phyloP scores from a whole-genome alignment of 2,329 filamentous ascomycete genomes.

The Geosmithia morbida region DNA sequence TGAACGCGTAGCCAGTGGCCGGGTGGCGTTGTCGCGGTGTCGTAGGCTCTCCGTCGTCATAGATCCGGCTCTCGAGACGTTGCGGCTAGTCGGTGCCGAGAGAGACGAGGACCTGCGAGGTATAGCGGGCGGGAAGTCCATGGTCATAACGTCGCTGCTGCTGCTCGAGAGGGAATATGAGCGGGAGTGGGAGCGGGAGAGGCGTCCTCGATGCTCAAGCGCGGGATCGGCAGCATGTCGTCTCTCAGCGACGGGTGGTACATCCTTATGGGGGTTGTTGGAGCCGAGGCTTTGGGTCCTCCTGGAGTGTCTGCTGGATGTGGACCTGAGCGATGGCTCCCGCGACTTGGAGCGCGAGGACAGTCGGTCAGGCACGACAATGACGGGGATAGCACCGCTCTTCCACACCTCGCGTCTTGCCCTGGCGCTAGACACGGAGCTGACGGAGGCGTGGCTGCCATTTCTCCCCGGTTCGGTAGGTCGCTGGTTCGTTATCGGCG shows the following conservation, averaged over 20 bases:
- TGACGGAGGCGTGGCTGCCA: constrained; percentile 34
- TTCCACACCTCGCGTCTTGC: constrained; percentile 45
- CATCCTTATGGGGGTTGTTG: constrained; percentile 20
- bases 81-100: constrained; percentile 47
- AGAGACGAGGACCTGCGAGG: constrained; percentile 44
- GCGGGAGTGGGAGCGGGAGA: constrained; percentile 27
- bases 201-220: constrained; percentile 25
- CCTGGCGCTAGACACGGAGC: constrained; percentile 35
- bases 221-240: constrained; percentile 14
- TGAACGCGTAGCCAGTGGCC: too few relatives aligned
- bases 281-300: constrained; percentile 38
- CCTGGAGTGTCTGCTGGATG: constrained; percentile 42
- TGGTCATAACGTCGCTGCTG: constrained; percentile 37
- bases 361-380: constrained; percentile 43
- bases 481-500: constrained; percentile 4
- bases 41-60: constrained; percentile 43
- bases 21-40: constrained; percentile 26
- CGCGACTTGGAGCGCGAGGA: constrained; percentile 38
- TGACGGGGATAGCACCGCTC: constrained; percentile 45
- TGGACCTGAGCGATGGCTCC: constrained; percentile 43
- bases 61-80: constrained; percentile 37
- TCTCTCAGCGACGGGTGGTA: constrained; percentile 11
- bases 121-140: constrained; percentile 44
- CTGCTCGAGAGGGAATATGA: constrained; percentile 17
- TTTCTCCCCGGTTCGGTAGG: constrained; percentile 14